Base-by-base conservation (phyloP, 345 rosid species). In the Bruguiera sexangula region DNA sequence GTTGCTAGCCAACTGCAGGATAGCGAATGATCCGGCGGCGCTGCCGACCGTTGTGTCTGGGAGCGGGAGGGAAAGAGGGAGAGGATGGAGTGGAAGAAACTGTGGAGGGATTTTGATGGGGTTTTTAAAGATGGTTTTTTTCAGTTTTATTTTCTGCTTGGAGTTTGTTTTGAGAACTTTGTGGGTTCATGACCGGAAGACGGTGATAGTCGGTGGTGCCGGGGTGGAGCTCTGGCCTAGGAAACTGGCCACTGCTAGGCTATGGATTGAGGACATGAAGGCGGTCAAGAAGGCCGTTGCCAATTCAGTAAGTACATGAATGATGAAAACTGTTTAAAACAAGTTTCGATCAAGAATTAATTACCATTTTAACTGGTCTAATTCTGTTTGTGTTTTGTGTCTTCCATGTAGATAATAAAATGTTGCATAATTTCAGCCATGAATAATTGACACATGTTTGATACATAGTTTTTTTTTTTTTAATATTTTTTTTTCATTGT, bases 201-300 rank as follows among this genome's bases (percentile, higher is more conserved):
- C 85, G 24, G 78, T n/a, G 60, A 70, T 82, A 2, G 67, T 77
- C 26, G 89, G 91, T 21, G 91, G 89, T n/a, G 82, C 69, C 0
- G 89, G 88, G 48, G 85, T 81, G 80, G 91, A 88, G 84, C 82
- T 81, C 11, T 86, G 88, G 91, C 94, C 85, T 34, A 81, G 94
- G 72, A 85, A 81, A 74, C 59, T 78, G 60, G 84, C 71, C 19
- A 79, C 85, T 11, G 91, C 94, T 15, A 76, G 58, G 68, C 81
- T 88, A 52, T 24, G 43, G 74, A 68, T 89, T 9, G 80, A 82
- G 0, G 89, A 87, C 69, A 85, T 85, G 88, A 85, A 85, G 59
- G 9, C 22, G 43, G 91, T 85, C 5, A 86, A 84, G 81, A 73
- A 19, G 4, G 81, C 84, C 0, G 69, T 85, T 55, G 50, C 80